Percentiles rank a stretch among this genome's conserved stretches.
phyloP scores from a whole-genome alignment of 164 flowering plant species.

The Saururus chinensis region DNA sequence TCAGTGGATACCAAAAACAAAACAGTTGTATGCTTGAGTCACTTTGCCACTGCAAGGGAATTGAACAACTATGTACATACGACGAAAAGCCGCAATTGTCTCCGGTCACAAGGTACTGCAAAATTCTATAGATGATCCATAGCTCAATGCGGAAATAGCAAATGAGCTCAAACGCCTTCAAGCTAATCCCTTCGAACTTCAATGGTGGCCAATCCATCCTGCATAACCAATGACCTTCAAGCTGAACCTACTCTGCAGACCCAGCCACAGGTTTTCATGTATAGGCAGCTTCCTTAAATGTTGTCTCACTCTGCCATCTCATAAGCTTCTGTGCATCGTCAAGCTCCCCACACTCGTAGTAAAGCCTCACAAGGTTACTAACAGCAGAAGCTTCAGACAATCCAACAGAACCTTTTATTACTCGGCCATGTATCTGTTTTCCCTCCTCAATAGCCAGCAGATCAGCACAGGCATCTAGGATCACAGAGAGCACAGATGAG shows the following conservation, averaged over 20 bases:
- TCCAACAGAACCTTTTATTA: background rate
- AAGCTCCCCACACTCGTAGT: conserved; percentile 1
- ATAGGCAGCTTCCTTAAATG: background rate
- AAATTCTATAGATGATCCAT: no score
- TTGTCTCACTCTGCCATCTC: background rate
- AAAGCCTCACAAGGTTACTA: conserved; percentile 3
- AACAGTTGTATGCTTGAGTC: no score
- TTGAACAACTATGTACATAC: no score
- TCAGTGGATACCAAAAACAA: no score
- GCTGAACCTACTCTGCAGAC: background rate
- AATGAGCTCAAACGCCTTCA: no score
- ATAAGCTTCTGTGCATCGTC: conserved; percentile 1
- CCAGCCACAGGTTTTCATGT: background rate
- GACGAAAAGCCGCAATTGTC: no score
- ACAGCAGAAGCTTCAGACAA: background rate
- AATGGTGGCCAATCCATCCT: no score
- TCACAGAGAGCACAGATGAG: conserved; percentile 1
- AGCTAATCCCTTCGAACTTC: no score
- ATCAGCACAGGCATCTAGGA: conserved; percentile 4
- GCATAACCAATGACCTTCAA: no score
- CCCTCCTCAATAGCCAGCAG: conserved; percentile 5
- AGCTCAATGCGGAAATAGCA: no score
- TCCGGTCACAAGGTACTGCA: no score
- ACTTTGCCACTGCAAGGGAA: no score
- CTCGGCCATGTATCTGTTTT: conserved; percentile 5